A percentile compares a stretch with the other conserved stretches of the same genome.
Conservation (phyloP, 2,329 filamentous ascomycete genomes). For the Verticillium klebahnii region DNA sequence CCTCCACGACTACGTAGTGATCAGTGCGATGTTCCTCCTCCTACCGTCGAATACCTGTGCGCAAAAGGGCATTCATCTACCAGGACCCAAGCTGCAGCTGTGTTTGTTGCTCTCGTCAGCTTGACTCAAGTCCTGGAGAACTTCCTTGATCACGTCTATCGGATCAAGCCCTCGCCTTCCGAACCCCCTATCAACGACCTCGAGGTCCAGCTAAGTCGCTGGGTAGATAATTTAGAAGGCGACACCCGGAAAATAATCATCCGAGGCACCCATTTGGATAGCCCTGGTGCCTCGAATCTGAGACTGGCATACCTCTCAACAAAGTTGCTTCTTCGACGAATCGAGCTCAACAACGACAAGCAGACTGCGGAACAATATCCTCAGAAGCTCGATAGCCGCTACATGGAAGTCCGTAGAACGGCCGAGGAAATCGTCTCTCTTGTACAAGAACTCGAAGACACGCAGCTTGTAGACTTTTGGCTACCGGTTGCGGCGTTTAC, state of each 20-base stretch:
- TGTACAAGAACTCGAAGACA: conserved; percentile 36
- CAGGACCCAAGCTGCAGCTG: conserved; percentile 4
- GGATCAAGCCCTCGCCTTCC: conserved; percentile 7
- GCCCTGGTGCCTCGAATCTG: conserved; percentile 44
- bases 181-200: conserved; percentile 16
- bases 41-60: conserved; percentile 29
- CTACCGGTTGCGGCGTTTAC: conserved; percentile 41
- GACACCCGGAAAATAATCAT: conserved; percentile 34
- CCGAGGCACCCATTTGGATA: conserved; percentile 32
- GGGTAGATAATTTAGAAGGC: conserved; percentile 37
- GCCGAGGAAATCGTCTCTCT: conserved; percentile 45
- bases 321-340: conserved; percentile 39
- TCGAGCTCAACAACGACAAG: conserved; percentile 38
- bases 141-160: conserved; percentile 14
- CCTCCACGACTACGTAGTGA: conserved; percentile 39
- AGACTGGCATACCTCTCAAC: conserved; percentile 45
- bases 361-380: conserved; percentile 6
- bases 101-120: conserved; percentile 10
- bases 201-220: conserved; percentile 33
- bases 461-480: conserved; percentile 45
- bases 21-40: conserved; percentile 44
- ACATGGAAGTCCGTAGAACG: conserved; percentile 36
- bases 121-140: conserved; percentile 10
- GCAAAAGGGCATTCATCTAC: conserved; percentile 9
- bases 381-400: conserved; percentile 12